A percentile compares a stretch with the other conserved stretches of the same genome.
Conservation (phyloP, 1,284 basidiomycete species). For the Naganishia albida region DNA sequence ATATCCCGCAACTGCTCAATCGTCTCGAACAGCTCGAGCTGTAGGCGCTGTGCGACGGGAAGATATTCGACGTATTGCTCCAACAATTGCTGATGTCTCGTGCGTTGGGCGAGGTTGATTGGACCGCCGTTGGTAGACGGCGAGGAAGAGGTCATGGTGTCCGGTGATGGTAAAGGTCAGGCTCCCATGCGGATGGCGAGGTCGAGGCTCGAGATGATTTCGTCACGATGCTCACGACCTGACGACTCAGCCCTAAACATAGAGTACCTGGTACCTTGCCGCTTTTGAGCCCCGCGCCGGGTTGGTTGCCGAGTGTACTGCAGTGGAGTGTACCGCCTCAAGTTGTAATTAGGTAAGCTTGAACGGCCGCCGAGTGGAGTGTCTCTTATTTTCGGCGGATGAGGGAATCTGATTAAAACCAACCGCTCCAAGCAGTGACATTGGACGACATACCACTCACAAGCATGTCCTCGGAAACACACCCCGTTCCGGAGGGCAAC, state of each 20-base stretch:
- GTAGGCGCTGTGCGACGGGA: conserved; percentile 38
- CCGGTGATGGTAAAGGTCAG: background rate
- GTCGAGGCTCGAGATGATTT: background rate
- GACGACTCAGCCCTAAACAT: no score
- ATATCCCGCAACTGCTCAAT: conserved; percentile 43
- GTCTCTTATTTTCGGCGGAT: conserved; percentile 1
- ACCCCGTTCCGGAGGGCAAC: background rate
- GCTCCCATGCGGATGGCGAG: background rate
- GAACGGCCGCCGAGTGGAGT: background rate
- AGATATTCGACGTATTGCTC: conserved; percentile 41
- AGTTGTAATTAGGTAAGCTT: background rate
- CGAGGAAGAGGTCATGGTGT: background rate
- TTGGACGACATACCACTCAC: no score
- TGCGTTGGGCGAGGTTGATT: conserved; percentile 4
- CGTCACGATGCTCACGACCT: background rate
- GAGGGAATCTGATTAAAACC: background rate
- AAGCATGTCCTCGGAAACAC: background rate
- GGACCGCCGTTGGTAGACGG: conserved; percentile 1
- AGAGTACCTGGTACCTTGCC: background rate
- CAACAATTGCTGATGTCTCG: conserved; percentile 16
- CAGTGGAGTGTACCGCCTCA: background rate
- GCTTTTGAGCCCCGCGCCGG: background rate
- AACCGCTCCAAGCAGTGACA: no score
- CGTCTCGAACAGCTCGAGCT: conserved; percentile 43
- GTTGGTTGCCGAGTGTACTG: conserved; percentile 3